Conservation (phyloP, 345 rosid genomes). For the Syzygium grande region DNA sequence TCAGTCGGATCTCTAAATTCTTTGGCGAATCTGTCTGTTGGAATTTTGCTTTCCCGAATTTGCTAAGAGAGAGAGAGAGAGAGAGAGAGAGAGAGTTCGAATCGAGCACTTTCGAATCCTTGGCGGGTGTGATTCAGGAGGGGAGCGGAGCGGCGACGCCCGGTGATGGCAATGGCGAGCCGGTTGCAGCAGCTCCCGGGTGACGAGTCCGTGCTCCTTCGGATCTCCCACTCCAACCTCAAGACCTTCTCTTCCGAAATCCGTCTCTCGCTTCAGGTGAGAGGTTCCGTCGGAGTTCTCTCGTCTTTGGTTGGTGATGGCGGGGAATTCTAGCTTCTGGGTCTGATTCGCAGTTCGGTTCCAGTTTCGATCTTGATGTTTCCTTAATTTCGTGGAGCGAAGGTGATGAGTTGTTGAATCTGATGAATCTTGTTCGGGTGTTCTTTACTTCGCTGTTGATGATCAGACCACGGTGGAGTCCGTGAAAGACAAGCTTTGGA, state of each 20-base stretch:
- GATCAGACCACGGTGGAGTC: conserved; percentile 54
- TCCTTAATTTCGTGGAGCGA: neutral
- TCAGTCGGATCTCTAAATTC: no score
- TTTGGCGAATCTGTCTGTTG: neutral
- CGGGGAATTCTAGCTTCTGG: neutral
- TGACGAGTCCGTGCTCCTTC: conserved; percentile 61
- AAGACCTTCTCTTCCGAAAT: conserved; percentile 57
- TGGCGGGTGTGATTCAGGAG: neutral
- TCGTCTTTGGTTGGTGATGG: neutral
- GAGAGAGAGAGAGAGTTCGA: neutral
- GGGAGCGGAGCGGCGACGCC: neutral
- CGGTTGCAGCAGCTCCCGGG: conserved; percentile 30
- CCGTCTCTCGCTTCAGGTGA: conserved; percentile 71
- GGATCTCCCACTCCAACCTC: conserved; percentile 67
- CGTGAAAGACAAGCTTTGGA: conserved; percentile 89
- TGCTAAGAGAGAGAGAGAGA: no score
- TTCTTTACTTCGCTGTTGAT: neutral
- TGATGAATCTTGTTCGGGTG: neutral
- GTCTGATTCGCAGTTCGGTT: neutral
- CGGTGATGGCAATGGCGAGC: conserved; percentile 2
- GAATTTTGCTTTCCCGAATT: neutral
- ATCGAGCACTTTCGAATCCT: neutral
- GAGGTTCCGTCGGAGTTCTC: neutral
- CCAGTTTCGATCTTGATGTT: neutral
- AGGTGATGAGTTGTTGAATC: neutral